phyloP scores from a whole-genome alignment of 257 asterid species.

The Fraxinus cuspidata region DNA sequence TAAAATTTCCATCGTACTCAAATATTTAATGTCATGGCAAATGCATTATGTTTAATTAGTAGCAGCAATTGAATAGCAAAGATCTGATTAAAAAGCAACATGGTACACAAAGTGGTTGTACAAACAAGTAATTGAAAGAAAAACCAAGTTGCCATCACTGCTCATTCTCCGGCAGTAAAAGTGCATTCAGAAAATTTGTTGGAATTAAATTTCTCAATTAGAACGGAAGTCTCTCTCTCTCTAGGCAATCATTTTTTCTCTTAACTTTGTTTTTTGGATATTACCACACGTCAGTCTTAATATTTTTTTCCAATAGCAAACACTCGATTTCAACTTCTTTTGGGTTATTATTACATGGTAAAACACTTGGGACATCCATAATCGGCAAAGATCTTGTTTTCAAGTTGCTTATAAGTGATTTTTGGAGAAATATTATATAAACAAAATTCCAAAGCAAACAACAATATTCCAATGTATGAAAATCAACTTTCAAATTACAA shows the following conservation, averaged over 20 bases:
- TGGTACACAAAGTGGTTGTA: background rate
- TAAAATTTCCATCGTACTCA: background rate
- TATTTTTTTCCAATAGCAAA: background rate
- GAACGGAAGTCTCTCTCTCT: background rate
- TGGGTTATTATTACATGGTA: background rate
- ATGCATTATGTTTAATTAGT: background rate
- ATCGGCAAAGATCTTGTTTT: background rate
- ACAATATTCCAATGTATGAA: background rate
- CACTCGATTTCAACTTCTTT: background rate
- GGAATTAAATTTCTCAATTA: background rate
- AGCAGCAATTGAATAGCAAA: background rate
- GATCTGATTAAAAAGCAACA: background rate
- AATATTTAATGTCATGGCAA: background rate
- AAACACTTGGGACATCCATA: background rate
- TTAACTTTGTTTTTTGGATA: background rate
- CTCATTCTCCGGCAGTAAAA: constrained; percentile 6
- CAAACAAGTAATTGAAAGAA: constrained; percentile 1
- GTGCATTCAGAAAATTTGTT: background rate
- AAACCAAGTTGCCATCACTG: background rate
- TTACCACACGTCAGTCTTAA: background rate
- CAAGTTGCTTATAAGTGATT: background rate
- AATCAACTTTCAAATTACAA: background rate
- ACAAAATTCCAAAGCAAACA: constrained; percentile 22
- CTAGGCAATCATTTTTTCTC: background rate
- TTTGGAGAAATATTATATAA: background rate